Evolutionary conservation across 2,329 filamentous ascomycete species (phyloP).

Genomic region (Trichoderma sp.): DNA sequence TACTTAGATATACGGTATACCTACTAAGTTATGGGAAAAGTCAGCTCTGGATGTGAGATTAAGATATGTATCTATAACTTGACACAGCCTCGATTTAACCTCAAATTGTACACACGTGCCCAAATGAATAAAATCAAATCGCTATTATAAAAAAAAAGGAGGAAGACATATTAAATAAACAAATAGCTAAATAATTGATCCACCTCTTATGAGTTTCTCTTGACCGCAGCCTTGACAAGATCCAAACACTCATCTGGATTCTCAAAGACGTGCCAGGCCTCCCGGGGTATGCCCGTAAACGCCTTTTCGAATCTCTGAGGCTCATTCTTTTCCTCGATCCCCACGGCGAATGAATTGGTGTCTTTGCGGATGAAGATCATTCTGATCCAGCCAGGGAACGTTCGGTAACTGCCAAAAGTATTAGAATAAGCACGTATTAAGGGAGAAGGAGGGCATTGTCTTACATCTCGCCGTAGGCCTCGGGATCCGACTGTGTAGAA

Average conservation of each 20-base stretch:
- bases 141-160: not conserved
- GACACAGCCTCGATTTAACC: not conserved
- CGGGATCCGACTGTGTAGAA: slow-evolving; percentile 88
- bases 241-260: slow-evolving; percentile 67
- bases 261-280: slow-evolving; percentile 81
- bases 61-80: not conserved
- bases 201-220: slow-evolving; percentile 19
- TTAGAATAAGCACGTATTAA: not conserved
- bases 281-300: slow-evolving; percentile 72
- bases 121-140: not conserved
- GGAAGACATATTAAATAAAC: not conserved
- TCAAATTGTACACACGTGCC: not conserved
- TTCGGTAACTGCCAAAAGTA: slow-evolving; percentile 53
- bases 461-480: slow-evolving; percentile 83
- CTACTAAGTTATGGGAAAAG: not conserved
- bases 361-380: slow-evolving; percentile 87
- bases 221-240: slow-evolving; percentile 39
- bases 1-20: not conserved
- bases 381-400: slow-evolving; percentile 75
- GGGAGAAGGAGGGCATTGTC: slow-evolving; percentile 31
- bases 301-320: slow-evolving; percentile 78
- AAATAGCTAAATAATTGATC: not conserved
- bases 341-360: slow-evolving; percentile 68
- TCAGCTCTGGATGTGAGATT: not conserved
- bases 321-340: slow-evolving; percentile 75